Base-by-base conservation (phyloP, 2,329 filamentous ascomycete species). In the Cercospora brassicicola region DNA sequence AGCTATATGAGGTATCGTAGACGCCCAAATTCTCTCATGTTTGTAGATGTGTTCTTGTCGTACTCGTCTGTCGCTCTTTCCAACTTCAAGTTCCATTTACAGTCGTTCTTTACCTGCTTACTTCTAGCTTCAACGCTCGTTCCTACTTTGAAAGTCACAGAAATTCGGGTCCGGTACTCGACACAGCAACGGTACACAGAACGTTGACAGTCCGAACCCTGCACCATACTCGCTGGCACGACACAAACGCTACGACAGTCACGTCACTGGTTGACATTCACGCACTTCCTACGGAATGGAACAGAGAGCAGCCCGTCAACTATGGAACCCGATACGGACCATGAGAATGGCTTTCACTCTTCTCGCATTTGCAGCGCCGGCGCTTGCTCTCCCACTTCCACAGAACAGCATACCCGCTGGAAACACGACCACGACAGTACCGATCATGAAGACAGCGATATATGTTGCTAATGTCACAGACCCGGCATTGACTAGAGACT, bases 401-500 rank as follows among this genome's bases (percentile, higher is more conserved):
- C 62, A 57, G 20, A 59, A 23, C 36, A 28, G 28, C 33, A 9
- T 33, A 30, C 7, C 31, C 15, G 48, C 62, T 64, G 62, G 28
- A 56, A 33, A 39, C 18, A 33, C 28, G 11, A 53, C 39, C 3
- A 42, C 62, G 15, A 65, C 67, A 51, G 48, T 56, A 48, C 69
- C 71, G 9, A 60, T 63, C n/a, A 59, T 70, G 48, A 70, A 70
- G 23, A 66, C 64, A 31, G 66, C 61, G 2, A 69, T 53, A n/a
- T 65, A 71, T 51, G 23, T 73, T 13, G 72, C 65, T 3, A 74
- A 73, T 51, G 71, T 73, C 15, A 74, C 72, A 33, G 69, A 74
- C 51, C 67, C 73, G 10, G 60, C 59, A n/a, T 57, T 73, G 15
- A 72, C 67, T 31, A 71, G 73, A 59, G 73, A 75, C 66, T 74